These are phyloP conservation scores for Blastomyces emzantsi DNA, from an alignment of 2,329 filamentous ascomycete species.

Conservation along the genomic window DNA sequence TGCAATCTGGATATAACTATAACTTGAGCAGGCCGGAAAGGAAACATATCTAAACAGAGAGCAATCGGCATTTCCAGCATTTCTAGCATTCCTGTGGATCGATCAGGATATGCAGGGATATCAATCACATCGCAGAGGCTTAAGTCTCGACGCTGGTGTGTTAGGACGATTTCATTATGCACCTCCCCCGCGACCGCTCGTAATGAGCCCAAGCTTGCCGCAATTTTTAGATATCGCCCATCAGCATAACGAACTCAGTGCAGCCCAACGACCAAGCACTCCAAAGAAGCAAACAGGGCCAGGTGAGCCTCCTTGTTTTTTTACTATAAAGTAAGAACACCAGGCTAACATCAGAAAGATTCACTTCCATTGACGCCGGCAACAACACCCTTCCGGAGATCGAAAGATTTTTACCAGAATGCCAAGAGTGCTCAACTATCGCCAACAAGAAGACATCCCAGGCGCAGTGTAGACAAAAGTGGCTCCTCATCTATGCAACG, in stretches of 20 bases:
- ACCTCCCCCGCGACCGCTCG: not conserved
- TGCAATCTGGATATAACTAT: slow-evolving; percentile 4
- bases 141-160: slow-evolving; percentile 62
- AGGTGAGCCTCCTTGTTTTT: slow-evolving; percentile 41
- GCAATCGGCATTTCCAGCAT: not conserved
- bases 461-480: slow-evolving; percentile 26
- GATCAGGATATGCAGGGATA: slow-evolving; percentile 42
- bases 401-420: slow-evolving; percentile 31
- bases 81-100: not conserved
- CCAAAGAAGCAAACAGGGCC: slow-evolving; percentile 52
- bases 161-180: slow-evolving; percentile 11
- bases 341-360: slow-evolving; percentile 7
- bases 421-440: slow-evolving; percentile 33
- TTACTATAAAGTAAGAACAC: not conserved
- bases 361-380: slow-evolving; percentile 55
- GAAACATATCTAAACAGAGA: not conserved
- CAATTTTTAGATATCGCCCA: slow-evolving; percentile 10
- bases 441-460: slow-evolving; percentile 28
- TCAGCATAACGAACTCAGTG: slow-evolving; percentile 11
- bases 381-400: slow-evolving; percentile 48
- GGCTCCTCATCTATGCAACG: slow-evolving; percentile 37
- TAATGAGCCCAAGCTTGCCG: slow-evolving; percentile 49
- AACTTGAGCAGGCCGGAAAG: not conserved
- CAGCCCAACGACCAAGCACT: slow-evolving; percentile 48
- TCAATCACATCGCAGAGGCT: slow-evolving; percentile 65